These are phyloP conservation scores for Gentiana macrophylla DNA, from an alignment of 257 asterid species.

Conservation along the genomic window DNA sequence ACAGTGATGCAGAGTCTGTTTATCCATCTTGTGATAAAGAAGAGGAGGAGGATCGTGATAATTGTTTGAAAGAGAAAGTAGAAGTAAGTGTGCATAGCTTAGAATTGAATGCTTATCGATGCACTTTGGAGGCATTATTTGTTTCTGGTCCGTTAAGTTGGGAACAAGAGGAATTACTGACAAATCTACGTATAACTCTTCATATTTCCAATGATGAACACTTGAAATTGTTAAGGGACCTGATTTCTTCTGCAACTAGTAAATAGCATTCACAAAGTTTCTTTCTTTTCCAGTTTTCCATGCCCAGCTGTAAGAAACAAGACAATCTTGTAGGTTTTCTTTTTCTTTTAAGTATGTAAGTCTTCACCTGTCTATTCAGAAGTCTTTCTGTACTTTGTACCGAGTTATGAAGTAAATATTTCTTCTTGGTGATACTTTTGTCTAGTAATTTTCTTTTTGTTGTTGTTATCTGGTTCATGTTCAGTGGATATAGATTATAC, in stretches of 20 bases:
- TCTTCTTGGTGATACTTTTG: no score
- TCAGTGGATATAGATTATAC: no score
- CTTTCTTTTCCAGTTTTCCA: background rate
- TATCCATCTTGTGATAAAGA: conserved; percentile 23
- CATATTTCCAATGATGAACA: conserved; percentile 89
- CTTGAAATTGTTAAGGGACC: conserved; percentile 69
- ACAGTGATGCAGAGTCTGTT: conserved; percentile 64
- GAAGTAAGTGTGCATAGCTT: conserved; percentile 37
- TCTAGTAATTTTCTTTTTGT: no score
- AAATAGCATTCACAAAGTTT: background rate
- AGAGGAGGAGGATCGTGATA: conserved; percentile 19
- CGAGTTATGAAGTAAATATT: conserved; percentile 12
- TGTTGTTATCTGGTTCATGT: no score
- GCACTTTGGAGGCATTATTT: conserved; percentile 65
- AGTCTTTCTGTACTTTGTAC: conserved; percentile 20
- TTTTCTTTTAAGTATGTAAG: conserved; percentile 1
- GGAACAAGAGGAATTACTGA: conserved; percentile 78
- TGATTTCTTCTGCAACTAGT: conserved; percentile 46
- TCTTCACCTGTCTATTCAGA: conserved; percentile 8
- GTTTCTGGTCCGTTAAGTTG: conserved; percentile 91
- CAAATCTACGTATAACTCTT: conserved; percentile 78
- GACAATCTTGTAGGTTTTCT: background rate
- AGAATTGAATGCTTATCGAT: conserved; percentile 75
- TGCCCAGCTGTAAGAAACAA: background rate
- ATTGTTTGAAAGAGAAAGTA: conserved; percentile 2